Base-by-base conservation (phyloP, 2,329 filamentous ascomycete species). In the Parascedosporium putredinis region DNA sequence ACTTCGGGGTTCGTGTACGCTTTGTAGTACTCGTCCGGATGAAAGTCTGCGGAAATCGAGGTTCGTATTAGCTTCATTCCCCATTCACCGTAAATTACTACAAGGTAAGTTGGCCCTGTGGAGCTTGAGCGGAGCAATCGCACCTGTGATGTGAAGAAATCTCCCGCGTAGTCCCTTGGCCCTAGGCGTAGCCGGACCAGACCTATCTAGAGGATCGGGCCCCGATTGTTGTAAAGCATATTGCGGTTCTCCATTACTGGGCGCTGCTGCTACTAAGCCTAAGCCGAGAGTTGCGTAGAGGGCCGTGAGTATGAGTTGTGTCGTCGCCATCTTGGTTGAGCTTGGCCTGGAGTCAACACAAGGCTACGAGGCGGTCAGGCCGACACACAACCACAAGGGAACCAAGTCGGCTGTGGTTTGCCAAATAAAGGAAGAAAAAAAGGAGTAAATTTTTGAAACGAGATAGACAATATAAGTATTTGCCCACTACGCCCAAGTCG, bases 131-230 rank as follows among this genome's bases (percentile, higher is more conserved):
- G 27, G 24, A 33, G 8, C 40, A 22, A 14, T 63, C 74, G 54
- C 70, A 91, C 88, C 89, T 67, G 88, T 93, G 58, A 95, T 86
- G 67, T 95, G 88, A 61, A 95, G 74, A 69, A 95, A 95, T 62
- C 79, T 80, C 55, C 88, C 88, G 55, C 78, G 76, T 58, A 88
- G 67, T 59, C 71, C 74, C 54, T 69, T 69, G 50, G 58, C 58
- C 52, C 61, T 58, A 45, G 47, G 16, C 2, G 10, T 5, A 23
- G 36, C 16, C 5, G 58, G 38, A 42, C 18, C 16, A 12, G 38
- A 20, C 38, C 16, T 20, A 42, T 42, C 38, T n/a, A n/a, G n/a
- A n/a, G n/a, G n/a, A n/a, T n/a, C n/a, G n/a, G n/a, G n/a, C n/a
- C n/a, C n/a, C n/a, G n/a, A n/a, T n/a, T n/a, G n/a, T n/a, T n/a